phyloP scores from a whole-genome alignment of 2,329 filamentous ascomycete species.

The Elsinoe fawcettii region DNA sequence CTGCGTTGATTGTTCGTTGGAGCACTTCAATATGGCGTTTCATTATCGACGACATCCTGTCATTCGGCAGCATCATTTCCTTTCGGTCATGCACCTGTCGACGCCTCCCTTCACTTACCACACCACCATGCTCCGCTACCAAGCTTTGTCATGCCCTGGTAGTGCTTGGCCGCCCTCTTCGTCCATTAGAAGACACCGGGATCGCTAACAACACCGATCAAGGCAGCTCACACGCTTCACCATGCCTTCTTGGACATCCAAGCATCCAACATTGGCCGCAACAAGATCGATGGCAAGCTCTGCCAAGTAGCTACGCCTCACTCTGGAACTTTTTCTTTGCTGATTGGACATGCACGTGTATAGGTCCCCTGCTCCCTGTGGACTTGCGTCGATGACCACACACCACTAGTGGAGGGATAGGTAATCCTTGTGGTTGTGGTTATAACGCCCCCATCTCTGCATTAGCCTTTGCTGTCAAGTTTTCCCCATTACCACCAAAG shows the following conservation, averaged over 20 bases:
- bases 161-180: neutral
- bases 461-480: too few species aligned
- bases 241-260: neutral
- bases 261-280: neutral
- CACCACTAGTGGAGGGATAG: neutral
- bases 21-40: neutral
- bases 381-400: neutral
- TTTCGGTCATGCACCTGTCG: neutral
- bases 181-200: neutral
- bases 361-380: neutral
- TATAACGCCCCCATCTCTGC: neutral
- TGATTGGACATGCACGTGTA: constrained; percentile 11
- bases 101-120: neutral
- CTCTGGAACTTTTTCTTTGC: neutral
- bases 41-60: neutral
- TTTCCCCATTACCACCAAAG: too few species aligned
- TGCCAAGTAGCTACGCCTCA: constrained; percentile 7
- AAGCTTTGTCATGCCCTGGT: neutral
- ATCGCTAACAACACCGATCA: neutral
- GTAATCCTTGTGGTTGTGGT: neutral
- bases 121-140: neutral
- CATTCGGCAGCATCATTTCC: neutral
- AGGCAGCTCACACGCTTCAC: neutral
- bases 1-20: neutral
- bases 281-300: constrained; percentile 11